These are phyloP conservation scores for Penicillium sp. DNA, from an alignment of 2,329 filamentous ascomycete species.

Conservation along the genomic window DNA sequence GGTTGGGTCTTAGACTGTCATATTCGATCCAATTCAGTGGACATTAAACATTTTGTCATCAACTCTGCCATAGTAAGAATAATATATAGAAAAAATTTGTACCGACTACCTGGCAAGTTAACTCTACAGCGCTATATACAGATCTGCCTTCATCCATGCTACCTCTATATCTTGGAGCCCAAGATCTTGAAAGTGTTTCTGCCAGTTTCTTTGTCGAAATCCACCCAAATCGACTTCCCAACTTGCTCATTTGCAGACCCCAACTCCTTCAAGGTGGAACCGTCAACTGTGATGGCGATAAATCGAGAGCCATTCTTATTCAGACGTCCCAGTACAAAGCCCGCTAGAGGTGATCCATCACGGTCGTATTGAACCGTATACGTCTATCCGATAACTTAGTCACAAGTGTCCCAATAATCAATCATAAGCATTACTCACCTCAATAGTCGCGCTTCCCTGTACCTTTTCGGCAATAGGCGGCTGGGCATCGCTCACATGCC, in stretches of 20 bases:
- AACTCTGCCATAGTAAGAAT: neutral
- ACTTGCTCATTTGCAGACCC: neutral
- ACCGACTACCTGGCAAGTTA: neutral
- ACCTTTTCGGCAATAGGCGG: neutral
- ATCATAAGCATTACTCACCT: neutral
- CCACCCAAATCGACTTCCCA: neutral
- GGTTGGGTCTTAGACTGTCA: neutral
- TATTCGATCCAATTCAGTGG: neutral
- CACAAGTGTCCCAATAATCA: neutral
- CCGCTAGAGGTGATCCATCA: neutral
- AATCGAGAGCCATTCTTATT: neutral
- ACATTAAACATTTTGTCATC: neutral
- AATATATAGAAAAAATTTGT: neutral
- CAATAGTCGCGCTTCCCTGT: neutral
- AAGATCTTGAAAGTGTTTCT: conserved; percentile 1
- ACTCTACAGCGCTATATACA: neutral
- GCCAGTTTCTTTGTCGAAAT: neutral
- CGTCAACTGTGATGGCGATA: neutral
- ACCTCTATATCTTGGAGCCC: neutral
- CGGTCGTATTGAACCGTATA: conserved; percentile 8
- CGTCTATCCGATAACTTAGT: neutral
- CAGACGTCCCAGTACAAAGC: neutral
- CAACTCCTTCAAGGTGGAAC: neutral
- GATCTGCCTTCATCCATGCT: neutral
- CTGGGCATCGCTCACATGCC: neutral